Evolutionary conservation across 2,329 filamentous ascomycete species (phyloP).

Genomic region (Penicillium sp.): DNA sequence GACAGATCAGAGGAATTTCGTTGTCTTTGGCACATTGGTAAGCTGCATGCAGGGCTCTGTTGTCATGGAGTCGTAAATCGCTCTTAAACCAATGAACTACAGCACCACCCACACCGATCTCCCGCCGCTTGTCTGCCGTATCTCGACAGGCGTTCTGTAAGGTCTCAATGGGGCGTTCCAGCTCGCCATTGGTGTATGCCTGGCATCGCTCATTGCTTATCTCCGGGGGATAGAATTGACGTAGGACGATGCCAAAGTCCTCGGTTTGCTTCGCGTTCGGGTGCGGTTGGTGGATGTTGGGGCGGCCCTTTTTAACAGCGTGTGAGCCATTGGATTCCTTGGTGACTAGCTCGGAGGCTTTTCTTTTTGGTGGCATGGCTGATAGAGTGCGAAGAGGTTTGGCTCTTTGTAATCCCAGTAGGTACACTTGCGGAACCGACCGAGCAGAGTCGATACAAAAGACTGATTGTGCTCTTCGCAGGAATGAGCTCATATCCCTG

Average conservation of each 20-base stretch:
- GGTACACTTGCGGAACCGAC: background rate
- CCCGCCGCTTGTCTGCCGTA: conserved; percentile 54
- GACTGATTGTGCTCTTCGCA: background rate
- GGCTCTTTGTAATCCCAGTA: background rate
- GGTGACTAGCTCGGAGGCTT: conserved; percentile 14
- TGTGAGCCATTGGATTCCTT: conserved; percentile 6
- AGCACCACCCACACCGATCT: conserved; percentile 54
- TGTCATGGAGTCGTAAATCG: conserved; percentile 71
- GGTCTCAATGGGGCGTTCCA: conserved; percentile 69
- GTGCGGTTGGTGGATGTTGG: conserved; percentile 26
- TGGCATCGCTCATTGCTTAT: conserved; percentile 76
- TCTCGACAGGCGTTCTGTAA: conserved; percentile 60
- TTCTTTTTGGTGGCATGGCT: conserved; percentile 30
- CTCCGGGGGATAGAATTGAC: conserved; percentile 77
- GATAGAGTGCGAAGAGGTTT: background rate
- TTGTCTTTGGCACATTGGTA: conserved; percentile 62
- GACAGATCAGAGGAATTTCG: conserved; percentile 66
- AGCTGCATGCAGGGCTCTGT: conserved; percentile 65
- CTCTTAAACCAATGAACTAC: conserved; percentile 91
- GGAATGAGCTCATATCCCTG: too few relatives aligned
- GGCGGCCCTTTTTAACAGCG: conserved; percentile 20
- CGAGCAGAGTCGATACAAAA: background rate
- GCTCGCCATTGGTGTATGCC: conserved; percentile 66
- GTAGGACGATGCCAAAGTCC: conserved; percentile 61
- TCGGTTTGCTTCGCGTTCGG: conserved; percentile 42